phyloP scores from a whole-genome alignment of 768 basidiomycete genomes.

The Rickenella mellea region DNA sequence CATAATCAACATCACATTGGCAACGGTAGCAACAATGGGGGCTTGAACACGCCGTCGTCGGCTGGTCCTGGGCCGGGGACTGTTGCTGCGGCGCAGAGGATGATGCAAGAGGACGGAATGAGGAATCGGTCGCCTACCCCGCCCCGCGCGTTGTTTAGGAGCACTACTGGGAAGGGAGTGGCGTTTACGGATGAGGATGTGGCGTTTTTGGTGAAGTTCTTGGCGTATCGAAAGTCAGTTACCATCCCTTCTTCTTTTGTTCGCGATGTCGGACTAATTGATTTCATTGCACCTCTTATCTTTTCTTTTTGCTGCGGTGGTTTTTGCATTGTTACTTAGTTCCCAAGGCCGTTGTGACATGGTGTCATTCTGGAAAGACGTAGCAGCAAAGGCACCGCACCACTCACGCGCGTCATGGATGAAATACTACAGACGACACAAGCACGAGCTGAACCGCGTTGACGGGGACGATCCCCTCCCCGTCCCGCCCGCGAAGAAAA shows the following conservation, averaged over 20 bases:
- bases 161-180: conserved; percentile 85
- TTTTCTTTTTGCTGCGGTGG: not conserved
- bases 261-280: conserved; percentile 3
- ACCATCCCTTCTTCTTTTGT: not conserved
- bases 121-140: conserved; percentile 72
- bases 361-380: conserved; percentile 75
- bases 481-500: conserved; percentile 75
- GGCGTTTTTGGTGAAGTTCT: conserved; percentile 62
- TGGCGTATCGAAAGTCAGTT: conserved; percentile 66
- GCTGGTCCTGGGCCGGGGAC: conserved; percentile 29
- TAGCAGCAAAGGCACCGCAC: conserved; percentile 74
- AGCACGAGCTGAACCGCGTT: conserved; percentile 65
- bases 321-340: conserved; percentile 18
- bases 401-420: conserved; percentile 91
- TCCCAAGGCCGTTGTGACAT: conserved; percentile 57
- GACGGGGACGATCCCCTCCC: conserved; percentile 67
- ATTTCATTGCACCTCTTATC: not conserved
- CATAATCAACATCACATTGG: not conserved
- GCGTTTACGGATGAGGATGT: conserved; percentile 84
- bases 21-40: conserved; percentile 3
- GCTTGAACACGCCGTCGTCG: not conserved
- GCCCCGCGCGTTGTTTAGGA: conserved; percentile 67
- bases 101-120: conserved; percentile 27
- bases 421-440: conserved; percentile 86
- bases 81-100: conserved; percentile 34